phyloP scores from a whole-genome alignment of 1,284 basidiomycete genomes.

The Tremellales sp. region DNA sequence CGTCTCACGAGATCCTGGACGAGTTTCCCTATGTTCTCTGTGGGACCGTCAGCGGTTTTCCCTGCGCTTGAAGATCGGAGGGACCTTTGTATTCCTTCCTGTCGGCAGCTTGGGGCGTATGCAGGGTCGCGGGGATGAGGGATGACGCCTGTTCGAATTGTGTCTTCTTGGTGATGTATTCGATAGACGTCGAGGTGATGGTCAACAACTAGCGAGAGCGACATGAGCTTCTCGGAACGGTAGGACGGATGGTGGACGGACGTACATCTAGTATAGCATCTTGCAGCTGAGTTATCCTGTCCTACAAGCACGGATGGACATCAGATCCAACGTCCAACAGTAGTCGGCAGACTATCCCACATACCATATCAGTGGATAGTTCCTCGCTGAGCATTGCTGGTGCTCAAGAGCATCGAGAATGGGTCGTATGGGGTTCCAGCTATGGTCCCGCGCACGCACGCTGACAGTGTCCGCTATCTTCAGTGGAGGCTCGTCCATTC shows the following conservation, averaged over 20 bases:
- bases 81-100: constrained; percentile 34
- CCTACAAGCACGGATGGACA: constrained; percentile 22
- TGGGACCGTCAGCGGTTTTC: neutral
- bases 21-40: constrained; percentile 41
- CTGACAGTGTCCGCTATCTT: neutral
- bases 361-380: constrained; percentile 48
- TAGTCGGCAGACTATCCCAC: neutral
- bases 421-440: too few species aligned
- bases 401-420: constrained; percentile 11
- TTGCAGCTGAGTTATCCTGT: constrained; percentile 50
- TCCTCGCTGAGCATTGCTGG: constrained; percentile 47
- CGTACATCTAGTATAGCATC: constrained; percentile 48
- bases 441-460: too few species aligned
- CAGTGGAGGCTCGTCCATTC: too few species aligned
- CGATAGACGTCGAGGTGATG: constrained; percentile 46
- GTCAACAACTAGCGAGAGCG: constrained; percentile 37
- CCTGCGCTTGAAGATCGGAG: constrained; percentile 4
- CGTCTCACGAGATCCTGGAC: constrained; percentile 42
- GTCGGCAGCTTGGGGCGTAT: constrained; percentile 28
- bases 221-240: neutral
- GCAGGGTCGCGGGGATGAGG: constrained; percentile 38
- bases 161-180: constrained; percentile 46
- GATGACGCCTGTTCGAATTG: constrained; percentile 43
- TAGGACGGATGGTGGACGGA: neutral
- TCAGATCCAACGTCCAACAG: neutral